A percentile compares a stretch with the other conserved stretches of the same genome.
phyloP scores from a whole-genome alignment of 176 grass and related monocot genomes.

The Zoysia pacifica region DNA sequence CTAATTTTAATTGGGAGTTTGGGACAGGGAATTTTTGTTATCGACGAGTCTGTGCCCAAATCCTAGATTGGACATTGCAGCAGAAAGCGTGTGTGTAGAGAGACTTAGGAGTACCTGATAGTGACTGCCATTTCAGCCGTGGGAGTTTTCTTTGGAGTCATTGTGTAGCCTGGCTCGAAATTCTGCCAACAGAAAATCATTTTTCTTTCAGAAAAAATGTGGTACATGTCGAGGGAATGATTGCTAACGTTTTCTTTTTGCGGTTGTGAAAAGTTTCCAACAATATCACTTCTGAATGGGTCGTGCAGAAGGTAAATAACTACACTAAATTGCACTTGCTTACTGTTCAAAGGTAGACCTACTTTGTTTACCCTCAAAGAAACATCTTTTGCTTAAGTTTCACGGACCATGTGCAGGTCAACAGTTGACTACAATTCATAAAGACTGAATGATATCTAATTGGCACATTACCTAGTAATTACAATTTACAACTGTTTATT shows the following conservation, averaged over 20 bases:
- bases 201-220: not conserved
- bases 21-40: not conserved
- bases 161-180: slow-evolving; percentile 72
- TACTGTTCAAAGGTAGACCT: slow-evolving; percentile 33
- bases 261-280: no score
- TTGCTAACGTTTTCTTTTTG: not conserved
- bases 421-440: slow-evolving; percentile 21
- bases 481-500: not conserved
- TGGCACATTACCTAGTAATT: slow-evolving; percentile 3
- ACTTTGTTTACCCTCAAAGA: slow-evolving; percentile 41
- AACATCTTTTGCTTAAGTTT: slow-evolving; percentile 24
- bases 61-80: slow-evolving; percentile 29
- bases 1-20: slow-evolving; percentile 12
- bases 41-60: not conserved
- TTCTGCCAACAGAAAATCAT: slow-evolving; percentile 52
- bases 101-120: slow-evolving; percentile 53
- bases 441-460: not conserved
- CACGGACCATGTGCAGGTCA: slow-evolving; percentile 31
- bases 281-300: not conserved
- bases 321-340: slow-evolving; percentile 15
- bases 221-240: not conserved
- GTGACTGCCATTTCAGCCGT: slow-evolving; percentile 56
- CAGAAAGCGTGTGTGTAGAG: not conserved
- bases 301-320: not conserved
- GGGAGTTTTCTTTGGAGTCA: slow-evolving; percentile 64